These are phyloP conservation scores for Podospora tetraspora DNA, from an alignment of 495 filamentous ascomycete species.

Conservation along the genomic window DNA sequence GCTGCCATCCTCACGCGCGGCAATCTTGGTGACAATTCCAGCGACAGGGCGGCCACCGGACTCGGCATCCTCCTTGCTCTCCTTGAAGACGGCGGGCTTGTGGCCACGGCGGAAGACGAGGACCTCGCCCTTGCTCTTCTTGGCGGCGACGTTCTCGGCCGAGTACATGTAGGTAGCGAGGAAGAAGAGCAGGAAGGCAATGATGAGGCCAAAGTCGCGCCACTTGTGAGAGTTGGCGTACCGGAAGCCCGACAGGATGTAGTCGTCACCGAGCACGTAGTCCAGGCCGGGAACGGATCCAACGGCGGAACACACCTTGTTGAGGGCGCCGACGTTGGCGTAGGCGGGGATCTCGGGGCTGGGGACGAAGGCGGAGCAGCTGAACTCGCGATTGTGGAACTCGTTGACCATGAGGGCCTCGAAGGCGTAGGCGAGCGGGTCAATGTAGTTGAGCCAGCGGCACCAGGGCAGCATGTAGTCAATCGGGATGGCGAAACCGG, in stretches of 20 bases:
- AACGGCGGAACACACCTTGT: slow-evolving; percentile 55
- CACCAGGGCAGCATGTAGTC: slow-evolving; percentile 76
- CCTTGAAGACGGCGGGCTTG: slow-evolving; percentile 52
- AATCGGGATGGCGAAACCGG: slow-evolving; percentile 80
- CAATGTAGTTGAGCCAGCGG: slow-evolving; percentile 81
- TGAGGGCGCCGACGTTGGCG: slow-evolving; percentile 29
- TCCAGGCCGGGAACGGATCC: slow-evolving; percentile 55
- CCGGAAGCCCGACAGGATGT: slow-evolving; percentile 53
- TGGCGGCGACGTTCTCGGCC: slow-evolving; percentile 69
- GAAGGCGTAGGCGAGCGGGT: slow-evolving; percentile 82
- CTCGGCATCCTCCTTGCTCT: slow-evolving; percentile 50
- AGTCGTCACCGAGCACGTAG: slow-evolving; percentile 60
- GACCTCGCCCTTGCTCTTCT: slow-evolving; percentile 84
- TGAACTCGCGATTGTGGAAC: slow-evolving; percentile 61
- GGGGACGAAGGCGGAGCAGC: slow-evolving; percentile 60
- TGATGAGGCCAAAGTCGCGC: slow-evolving; percentile 78
- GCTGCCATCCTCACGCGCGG: slow-evolving; percentile 37
- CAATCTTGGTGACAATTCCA: slow-evolving; percentile 37
- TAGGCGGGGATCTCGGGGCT: slow-evolving; percentile 43
- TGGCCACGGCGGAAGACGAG: slow-evolving; percentile 77
- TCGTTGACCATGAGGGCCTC: slow-evolving; percentile 90
- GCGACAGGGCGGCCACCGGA: slow-evolving; percentile 46
- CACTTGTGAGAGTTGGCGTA: slow-evolving; percentile 62
- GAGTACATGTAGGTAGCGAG: slow-evolving; percentile 59
- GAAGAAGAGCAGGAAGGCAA: slow-evolving; percentile 68